Conservation (phyloP, 441 rosid species). For the Gossypium armourianum region DNA sequence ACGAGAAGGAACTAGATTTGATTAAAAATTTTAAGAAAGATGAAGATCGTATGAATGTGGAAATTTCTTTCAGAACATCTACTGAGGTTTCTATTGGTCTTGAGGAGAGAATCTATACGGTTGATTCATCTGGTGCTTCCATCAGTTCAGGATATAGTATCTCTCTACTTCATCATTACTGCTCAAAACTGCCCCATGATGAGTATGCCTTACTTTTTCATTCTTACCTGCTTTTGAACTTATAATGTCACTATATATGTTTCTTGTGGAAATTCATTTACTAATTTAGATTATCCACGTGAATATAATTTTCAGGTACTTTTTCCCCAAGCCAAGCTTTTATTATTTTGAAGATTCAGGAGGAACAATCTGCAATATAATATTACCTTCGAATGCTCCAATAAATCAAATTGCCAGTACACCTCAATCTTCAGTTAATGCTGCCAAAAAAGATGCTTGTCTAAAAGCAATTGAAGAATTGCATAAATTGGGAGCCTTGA, state of each 20-base stretch:
- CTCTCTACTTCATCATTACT: slow-evolving; percentile 67
- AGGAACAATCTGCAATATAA: slow-evolving; percentile 63
- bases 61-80: slow-evolving; percentile 62
- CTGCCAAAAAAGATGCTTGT: slow-evolving; percentile 79
- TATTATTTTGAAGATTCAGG: slow-evolving; percentile 54
- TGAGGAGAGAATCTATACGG: slow-evolving; percentile 60
- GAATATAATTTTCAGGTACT: slow-evolving; percentile 47
- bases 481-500: slow-evolving; percentile 72
- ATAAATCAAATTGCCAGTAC: slow-evolving; percentile 43
- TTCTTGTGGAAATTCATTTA: slow-evolving; percentile 6
- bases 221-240: slow-evolving; percentile 16
- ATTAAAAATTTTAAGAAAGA: slow-evolving; percentile 48
- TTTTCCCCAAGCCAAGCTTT: slow-evolving; percentile 71
- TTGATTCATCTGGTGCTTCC: slow-evolving; percentile 68
- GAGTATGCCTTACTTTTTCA: slow-evolving; percentile 48
- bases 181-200: slow-evolving; percentile 85
- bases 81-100: slow-evolving; percentile 33
- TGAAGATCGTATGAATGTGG: slow-evolving; percentile 63
- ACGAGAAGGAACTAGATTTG: slow-evolving; percentile 60
- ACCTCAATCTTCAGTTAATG: slow-evolving; percentile 56
- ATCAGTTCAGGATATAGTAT: slow-evolving; percentile 71
- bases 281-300: neutral
- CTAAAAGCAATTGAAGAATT: slow-evolving; percentile 69
- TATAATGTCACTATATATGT: slow-evolving; percentile 4
- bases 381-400: slow-evolving; percentile 81